Base-by-base conservation (phyloP, 768 basidiomycete species). In the Mycena kentingensis region DNA sequence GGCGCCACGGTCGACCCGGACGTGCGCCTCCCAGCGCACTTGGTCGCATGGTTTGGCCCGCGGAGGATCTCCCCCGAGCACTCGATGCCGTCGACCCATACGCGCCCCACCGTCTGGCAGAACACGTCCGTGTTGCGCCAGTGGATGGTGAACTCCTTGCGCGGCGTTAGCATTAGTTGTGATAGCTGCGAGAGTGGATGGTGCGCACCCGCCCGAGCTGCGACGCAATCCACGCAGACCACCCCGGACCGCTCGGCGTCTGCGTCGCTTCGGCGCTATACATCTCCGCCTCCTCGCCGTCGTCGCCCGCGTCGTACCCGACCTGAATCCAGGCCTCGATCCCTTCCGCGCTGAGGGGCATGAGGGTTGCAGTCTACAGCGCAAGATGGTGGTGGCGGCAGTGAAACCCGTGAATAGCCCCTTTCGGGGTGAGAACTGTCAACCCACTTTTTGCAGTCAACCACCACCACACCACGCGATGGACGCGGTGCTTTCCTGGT, bases 401-500 rank as follows among this genome's bases (percentile, higher is more conserved):
- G 21, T 22, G 37, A 39, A 10, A 8, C 8, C 21, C 18, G 37
- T 10, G 18, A 22, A 10, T 19, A 39, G 18, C 8, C 44, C 29
- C 3, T 18, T 1, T 38, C 35, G 5, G 31, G 8, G 31, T 32
- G 31, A 32, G 31, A n/a, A n/a, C n/a, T n/a, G n/a, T n/a, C n/a
- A n/a, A n/a, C n/a, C n/a, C n/a, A n/a, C n/a, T 16, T 32, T 32
- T 16, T 32, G 8, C 31, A 32, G 16, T 16, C 31, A 32, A 32
- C 31, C 31, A 32, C 31, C 10, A 32, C 31, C 31, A 32, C n/a
- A n/a, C n/a, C n/a, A n/a, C n/a, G n/a, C n/a, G n/a, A 55, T 55
- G 57, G 41, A 34, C 48, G 38, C 56, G 60, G 47, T 55, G 52
- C 32, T 83, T 11, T 41, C 57, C n/a, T 90, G 88, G 88, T 88